Evolutionary conservation across 1,139 yeast species (phyloP).

Genomic region (Geotrichum klebahnii): DNA sequence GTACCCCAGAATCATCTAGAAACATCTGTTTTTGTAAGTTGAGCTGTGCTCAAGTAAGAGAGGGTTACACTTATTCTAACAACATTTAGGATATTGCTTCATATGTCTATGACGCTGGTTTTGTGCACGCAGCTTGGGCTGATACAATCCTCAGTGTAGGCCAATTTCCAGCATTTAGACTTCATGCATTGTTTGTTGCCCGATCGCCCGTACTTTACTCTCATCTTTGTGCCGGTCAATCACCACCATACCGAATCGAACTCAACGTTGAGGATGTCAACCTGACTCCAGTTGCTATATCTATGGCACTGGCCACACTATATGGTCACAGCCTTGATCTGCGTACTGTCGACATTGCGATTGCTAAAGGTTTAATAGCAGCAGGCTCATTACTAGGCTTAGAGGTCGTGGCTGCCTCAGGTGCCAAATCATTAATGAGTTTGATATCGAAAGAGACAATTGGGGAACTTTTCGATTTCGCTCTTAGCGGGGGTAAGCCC

Average conservation of each 20-base stretch:
- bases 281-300: slow-evolving; percentile 41
- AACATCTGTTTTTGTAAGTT: not conserved
- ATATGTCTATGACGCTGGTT: slow-evolving; percentile 38
- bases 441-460: slow-evolving; percentile 28
- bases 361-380: slow-evolving; percentile 36
- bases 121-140: slow-evolving; percentile 40
- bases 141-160: slow-evolving; percentile 36
- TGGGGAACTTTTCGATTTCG: slow-evolving; percentile 30
- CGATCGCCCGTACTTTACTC: slow-evolving; percentile 37
- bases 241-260: slow-evolving; percentile 48
- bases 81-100: slow-evolving; percentile 29
- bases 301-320: slow-evolving; percentile 38
- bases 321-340: slow-evolving; percentile 37
- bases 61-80: not conserved
- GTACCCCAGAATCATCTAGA: not conserved
- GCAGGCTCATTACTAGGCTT: slow-evolving; percentile 35
- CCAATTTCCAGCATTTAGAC: slow-evolving; percentile 31
- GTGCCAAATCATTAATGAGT: slow-evolving; percentile 29
- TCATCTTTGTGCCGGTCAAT: slow-evolving; percentile 28
- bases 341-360: slow-evolving; percentile 27
- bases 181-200: slow-evolving; percentile 38
- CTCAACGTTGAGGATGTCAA: slow-evolving; percentile 53
- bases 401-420: slow-evolving; percentile 32
- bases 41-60: not conserved
- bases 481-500: slow-evolving; percentile 20